Evolutionary conservation across 2,329 filamentous ascomycete genomes (phyloP), one percentile per base, ranked within the genome.

Genomic region (Phyllosticta citribraziliensis): DNA sequence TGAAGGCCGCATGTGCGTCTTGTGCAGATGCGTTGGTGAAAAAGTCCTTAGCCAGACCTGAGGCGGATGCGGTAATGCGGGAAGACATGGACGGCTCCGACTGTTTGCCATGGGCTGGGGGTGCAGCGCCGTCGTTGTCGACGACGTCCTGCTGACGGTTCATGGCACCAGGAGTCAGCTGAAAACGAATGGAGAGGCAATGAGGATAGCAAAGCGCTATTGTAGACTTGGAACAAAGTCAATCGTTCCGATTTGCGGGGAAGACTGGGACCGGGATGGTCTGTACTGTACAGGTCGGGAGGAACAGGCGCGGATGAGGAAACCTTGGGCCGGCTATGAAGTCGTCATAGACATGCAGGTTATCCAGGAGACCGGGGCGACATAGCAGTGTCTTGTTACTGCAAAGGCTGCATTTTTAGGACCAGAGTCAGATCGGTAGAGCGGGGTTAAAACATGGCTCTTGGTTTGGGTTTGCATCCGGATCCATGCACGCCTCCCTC

Each of bases 61-160:
- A 62, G 27, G 66, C 63, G 12, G 65, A 66, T 11, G 62, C 55
- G 22, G 61, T 57, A 25, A 67, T 64, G 55, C 62, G 62, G 47
- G 66, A 65, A 25, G 64, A 55, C 19, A 67, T 54, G 1, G 63
- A 61, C 12, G 58, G 50, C 51, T 61, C 56, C 14, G 60, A 53
- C 17, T 58, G 10, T 56, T 62, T 62, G 27, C 61, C 61, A 47
- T 63, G 63, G 4, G 19, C 63, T 40, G 35, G 51, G 27, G 60
- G 51, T 47, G 51, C 51, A 52, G 60, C 35, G 11, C 20, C 55
- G 19, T 58, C 30, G 12, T 58, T n/a, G 27, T 55, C 27, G 27
- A 35, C 55, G 24, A 33, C 6, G n/a, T 55, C 35, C 30, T 14
- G 40, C 30, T 52, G 60, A 25, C 52, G 55, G 24, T 62, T 52